Evolutionary conservation across 2,329 filamentous ascomycete genomes (phyloP), one percentile per base, ranked within the genome.

Genomic region (Arthrobotrys megalospora): DNA sequence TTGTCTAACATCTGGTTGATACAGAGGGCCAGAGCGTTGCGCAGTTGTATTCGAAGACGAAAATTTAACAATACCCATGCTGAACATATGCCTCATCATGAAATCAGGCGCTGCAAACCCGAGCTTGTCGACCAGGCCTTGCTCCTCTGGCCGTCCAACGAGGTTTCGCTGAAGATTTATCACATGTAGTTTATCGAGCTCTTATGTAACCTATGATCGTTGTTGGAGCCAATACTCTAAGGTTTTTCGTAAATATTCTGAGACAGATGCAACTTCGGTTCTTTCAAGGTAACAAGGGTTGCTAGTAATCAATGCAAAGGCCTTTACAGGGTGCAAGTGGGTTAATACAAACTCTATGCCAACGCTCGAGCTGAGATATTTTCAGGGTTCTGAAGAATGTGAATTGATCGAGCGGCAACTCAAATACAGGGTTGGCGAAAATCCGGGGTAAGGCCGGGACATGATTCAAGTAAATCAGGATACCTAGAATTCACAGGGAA

Each of bases 311-410:
- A 41, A 67, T 67, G 64, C 64, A 45, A 55, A 24, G 19, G 19
- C 1, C n/a, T 45, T 45, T 55, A 14, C 64, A 67, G 34, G 64
- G 64, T n/a, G 8, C 16, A 8, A 45, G 43, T 67, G 64, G 64
- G 5, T 24, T 14, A 32, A 41, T 19, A 43, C 28, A 65, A 52
- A 52, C 34, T 32, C 34, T 63, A 34, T 63, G 36, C 24, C 14
- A 32, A 63, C 34, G 64, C 47, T 55, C 64, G 48, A 67, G 36
- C 64, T 67, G 64, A 67, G 64, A 67, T 67, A 67, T 67, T 67
- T 67, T 63, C 52, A 58, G 52, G 52, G 52, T 41, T 28, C 34
- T 41, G 16, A 28, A 50, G 32, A 6, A 55, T 0, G n/a, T 34
- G 12, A 6, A 58, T 21, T 58, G 32, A 38, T 21, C 32, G 11